Conservation (phyloP, 1,139 yeast species). For the Blastobotrys illinoisensis region DNA sequence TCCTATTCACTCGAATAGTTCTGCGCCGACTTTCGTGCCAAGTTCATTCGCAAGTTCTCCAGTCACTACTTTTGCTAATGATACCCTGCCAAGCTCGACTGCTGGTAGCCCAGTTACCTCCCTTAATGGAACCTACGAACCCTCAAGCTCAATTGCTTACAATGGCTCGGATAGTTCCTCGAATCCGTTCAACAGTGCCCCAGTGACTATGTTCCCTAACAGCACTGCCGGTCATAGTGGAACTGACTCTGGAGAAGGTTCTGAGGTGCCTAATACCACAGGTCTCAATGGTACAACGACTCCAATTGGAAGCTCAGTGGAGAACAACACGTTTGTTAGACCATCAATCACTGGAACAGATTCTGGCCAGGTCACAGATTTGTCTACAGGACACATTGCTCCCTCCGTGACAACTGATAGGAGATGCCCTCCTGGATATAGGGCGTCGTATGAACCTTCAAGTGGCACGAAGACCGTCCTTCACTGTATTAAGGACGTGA, state of each 20-base stretch:
- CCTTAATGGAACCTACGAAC: background rate
- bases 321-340: too few relatives aligned
- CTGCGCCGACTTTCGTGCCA: too few relatives aligned
- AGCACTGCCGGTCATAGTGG: background rate
- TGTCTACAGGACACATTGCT: too few relatives aligned
- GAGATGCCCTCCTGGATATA: slow-evolving; percentile 3
- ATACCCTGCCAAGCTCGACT: too few relatives aligned
- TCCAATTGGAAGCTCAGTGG: background rate
- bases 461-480: background rate
- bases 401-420: background rate
- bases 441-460: background rate
- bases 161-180: background rate
- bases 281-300: background rate
- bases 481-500: slow-evolving; percentile 1
- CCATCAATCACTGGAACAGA: too few relatives aligned
- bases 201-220: background rate
- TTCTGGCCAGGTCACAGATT: too few relatives aligned
- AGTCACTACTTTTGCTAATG: too few relatives aligned
- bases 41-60: too few relatives aligned
- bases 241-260: background rate
- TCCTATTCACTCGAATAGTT: too few relatives aligned
- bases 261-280: background rate
- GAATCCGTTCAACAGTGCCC: background rate
- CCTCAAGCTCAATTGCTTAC: background rate
- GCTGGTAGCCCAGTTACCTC: background rate